phyloP scores from a whole-genome alignment of 2,329 filamentous ascomycete genomes.

The Fusarium sp. region DNA sequence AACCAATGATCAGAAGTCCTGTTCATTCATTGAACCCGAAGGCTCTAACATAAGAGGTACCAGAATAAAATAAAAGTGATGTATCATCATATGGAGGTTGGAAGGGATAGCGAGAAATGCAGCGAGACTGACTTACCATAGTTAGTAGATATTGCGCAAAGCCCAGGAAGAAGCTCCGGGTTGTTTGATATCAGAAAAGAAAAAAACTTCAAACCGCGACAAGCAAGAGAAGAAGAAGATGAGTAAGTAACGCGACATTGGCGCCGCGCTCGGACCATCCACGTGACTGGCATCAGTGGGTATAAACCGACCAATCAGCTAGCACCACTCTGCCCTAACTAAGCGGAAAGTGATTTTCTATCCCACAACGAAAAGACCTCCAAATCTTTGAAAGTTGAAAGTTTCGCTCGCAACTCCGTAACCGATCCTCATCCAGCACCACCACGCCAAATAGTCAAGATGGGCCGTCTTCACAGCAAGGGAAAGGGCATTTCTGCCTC shows the following conservation, averaged over 20 bases:
- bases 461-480: constrained; percentile 99
- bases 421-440: constrained; percentile 42
- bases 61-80: constrained; percentile 76
- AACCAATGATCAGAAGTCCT: constrained; percentile 78
- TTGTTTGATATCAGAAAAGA: constrained; percentile 13
- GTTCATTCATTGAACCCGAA: constrained; percentile 80
- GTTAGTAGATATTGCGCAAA: neutral
- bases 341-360: constrained; percentile 55
- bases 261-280: constrained; percentile 9
- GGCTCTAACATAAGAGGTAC: constrained; percentile 96
- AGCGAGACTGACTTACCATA: constrained; percentile 49
- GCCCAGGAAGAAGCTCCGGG: neutral
- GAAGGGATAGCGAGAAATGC: constrained; percentile 30
- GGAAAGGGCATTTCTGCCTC: constrained; percentile 99
- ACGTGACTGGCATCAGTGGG: constrained; percentile 16
- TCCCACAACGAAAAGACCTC: constrained; percentile 13
- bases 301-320: neutral
- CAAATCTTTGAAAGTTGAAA: constrained; percentile 4
- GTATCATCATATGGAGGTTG: constrained; percentile 74
- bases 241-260: constrained; percentile 29
- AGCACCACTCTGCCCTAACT: constrained; percentile 56
- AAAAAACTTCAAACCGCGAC: constrained; percentile 20
- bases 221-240: constrained; percentile 22
- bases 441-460: constrained; percentile 66
- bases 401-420: constrained; percentile 55